These are phyloP conservation scores for Alternaria incomplexa DNA, from an alignment of 2,329 filamentous ascomycete genomes.

Conservation along the genomic window DNA sequence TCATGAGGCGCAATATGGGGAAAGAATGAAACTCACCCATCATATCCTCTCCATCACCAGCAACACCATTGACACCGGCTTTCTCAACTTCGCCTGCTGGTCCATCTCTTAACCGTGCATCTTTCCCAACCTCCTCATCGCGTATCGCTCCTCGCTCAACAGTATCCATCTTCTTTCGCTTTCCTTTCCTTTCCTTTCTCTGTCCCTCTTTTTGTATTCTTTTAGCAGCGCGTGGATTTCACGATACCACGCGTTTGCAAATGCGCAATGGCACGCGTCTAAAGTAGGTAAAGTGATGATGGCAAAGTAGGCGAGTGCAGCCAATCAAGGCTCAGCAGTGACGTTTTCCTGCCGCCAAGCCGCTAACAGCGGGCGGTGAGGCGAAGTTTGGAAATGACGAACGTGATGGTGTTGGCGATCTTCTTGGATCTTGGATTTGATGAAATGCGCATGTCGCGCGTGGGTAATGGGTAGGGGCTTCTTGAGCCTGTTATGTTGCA, in stretches of 20 bases:
- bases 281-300: neutral
- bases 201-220: neutral
- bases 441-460: no score
- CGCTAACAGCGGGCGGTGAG: neutral
- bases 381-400: neutral
- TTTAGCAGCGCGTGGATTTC: neutral
- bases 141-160: slow-evolving; percentile 18
- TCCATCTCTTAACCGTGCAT: neutral
- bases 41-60: neutral
- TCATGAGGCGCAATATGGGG: no score
- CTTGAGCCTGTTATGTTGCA: no score
- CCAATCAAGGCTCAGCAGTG: neutral
- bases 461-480: no score
- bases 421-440: no score
- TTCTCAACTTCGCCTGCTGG: slow-evolving; percentile 18
- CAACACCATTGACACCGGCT: neutral
- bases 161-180: slow-evolving; percentile 13
- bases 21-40: neutral
- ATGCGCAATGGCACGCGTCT: neutral
- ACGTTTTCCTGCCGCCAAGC: neutral
- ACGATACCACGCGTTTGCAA: neutral
- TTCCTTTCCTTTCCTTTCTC: neutral
- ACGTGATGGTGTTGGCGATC: neutral
- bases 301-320: neutral
- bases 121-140: neutral